Conservation (phyloP, 441 rosid species). For the Adansonia grandidieri region DNA sequence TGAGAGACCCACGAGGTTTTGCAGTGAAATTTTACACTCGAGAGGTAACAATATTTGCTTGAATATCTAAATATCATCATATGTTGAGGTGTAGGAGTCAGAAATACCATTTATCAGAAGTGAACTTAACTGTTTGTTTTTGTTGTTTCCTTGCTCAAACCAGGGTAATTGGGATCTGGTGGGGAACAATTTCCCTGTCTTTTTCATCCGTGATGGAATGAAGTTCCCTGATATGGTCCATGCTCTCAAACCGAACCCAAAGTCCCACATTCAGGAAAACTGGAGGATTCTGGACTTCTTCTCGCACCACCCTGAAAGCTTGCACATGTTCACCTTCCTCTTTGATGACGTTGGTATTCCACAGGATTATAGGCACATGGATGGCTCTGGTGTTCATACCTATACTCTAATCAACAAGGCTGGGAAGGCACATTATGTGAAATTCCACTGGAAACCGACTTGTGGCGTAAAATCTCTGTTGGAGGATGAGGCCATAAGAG, state of each 20-base stretch:
- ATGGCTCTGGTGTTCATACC: conserved; percentile 86
- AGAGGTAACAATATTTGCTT: conserved; percentile 56
- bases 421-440: conserved; percentile 77
- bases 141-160: not conserved
- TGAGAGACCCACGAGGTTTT: conserved; percentile 93
- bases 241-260: conserved; percentile 90
- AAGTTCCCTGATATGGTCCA: conserved; percentile 96
- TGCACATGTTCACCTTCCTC: conserved; percentile 85
- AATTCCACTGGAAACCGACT: conserved; percentile 95
- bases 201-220: conserved; percentile 89
- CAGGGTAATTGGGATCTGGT: conserved; percentile 96
- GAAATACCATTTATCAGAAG: conserved; percentile 6
- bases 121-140: not conserved
- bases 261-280: conserved; percentile 87
- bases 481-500: conserved; percentile 84
- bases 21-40: conserved; percentile 96
- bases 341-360: conserved; percentile 91
- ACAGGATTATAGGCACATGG: conserved; percentile 97
- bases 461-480: conserved; percentile 76
- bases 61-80: not conserved
- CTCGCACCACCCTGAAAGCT: conserved; percentile 93
- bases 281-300: conserved; percentile 95
- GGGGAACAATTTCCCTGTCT: conserved; percentile 97
- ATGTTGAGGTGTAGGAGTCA: not conserved
- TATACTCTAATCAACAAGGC: conserved; percentile 77